A percentile compares a stretch with the other conserved stretches of the same genome.
Conservation (phyloP, 352 stramenopile species). For the Pythium brassicae region DNA sequence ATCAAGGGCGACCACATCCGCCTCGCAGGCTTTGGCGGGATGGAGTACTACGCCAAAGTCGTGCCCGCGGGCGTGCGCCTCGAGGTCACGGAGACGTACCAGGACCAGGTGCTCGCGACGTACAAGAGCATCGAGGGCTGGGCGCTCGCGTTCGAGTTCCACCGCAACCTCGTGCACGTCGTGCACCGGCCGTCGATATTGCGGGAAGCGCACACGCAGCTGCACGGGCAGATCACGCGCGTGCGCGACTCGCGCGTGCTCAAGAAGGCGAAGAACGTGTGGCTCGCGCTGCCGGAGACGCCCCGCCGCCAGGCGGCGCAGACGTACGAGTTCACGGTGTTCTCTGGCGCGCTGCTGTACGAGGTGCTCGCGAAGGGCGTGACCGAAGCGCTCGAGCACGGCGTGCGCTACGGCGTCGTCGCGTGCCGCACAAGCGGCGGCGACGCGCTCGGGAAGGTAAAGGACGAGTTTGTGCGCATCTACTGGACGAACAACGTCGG, state of each 20-base stretch:
- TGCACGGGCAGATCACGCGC: constrained; percentile 47
- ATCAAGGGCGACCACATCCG: constrained; percentile 40
- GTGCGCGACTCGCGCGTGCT: constrained; percentile 43
- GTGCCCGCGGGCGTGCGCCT: constrained; percentile 38
- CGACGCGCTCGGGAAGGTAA: constrained; percentile 39
- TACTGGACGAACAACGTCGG: constrained; percentile 25
- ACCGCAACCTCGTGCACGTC: constrained; percentile 62
- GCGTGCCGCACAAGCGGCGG: constrained; percentile 31
- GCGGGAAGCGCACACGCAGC: constrained; percentile 40
- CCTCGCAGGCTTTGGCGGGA: constrained; percentile 51
- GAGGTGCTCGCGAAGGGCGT: constrained; percentile 30
- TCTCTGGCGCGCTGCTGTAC: constrained; percentile 40
- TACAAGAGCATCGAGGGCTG: constrained; percentile 58
- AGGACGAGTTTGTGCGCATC: constrained; percentile 48
- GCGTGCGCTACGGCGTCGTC: constrained; percentile 36
- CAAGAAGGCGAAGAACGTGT: constrained; percentile 33
- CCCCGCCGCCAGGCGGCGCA: constrained; percentile 37
- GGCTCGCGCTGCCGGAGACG: constrained; percentile 34
- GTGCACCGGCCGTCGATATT: constrained; percentile 57
- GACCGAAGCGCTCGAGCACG: constrained; percentile 28
- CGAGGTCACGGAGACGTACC: constrained; percentile 57
- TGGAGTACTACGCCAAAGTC: constrained; percentile 69
- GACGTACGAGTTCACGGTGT: constrained; percentile 40
- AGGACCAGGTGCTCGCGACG: constrained; percentile 59
- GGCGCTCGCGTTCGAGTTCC: constrained; percentile 56